Evolutionary conservation across 768 basidiomycete species (phyloP).

Genomic region (Tylopilus sp.): DNA sequence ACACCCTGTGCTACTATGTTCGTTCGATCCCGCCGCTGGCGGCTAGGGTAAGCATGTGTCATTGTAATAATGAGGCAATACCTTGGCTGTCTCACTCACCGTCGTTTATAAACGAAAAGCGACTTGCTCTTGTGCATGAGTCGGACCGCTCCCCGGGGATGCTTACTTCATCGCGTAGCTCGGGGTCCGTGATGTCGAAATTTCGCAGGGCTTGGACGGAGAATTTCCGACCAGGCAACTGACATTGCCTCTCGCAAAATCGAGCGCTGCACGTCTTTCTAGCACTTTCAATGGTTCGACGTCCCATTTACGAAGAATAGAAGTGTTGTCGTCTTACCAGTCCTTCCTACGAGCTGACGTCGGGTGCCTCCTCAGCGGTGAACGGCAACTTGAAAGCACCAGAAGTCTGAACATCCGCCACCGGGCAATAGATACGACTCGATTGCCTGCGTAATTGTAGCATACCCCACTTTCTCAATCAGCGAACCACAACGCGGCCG

Average conservation of each 20-base stretch:
- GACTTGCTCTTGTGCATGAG: not conserved
- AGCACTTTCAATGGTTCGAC: conserved; percentile 10
- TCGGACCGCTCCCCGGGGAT: not conserved
- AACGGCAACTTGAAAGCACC: not conserved
- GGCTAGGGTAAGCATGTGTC: not conserved
- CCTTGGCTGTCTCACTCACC: not conserved
- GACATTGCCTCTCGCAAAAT: conserved; percentile 16
- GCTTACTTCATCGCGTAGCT: conserved; percentile 10
- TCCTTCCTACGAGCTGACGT: conserved; percentile 5
- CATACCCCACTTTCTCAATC: not conserved
- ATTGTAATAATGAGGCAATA: not conserved
- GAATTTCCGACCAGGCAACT: conserved; percentile 9
- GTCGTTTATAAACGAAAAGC: not conserved
- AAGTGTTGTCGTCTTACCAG: conserved; percentile 10
- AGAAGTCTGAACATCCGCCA: conserved; percentile 19
- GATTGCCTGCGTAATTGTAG: conserved; percentile 1
- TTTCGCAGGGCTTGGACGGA: not conserved
- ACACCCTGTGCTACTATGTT: no score
- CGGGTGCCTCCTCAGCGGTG: not conserved
- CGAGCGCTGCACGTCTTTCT: conserved; percentile 15
- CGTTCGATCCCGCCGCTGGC: conserved; percentile 4
- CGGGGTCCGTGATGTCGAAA: not conserved
- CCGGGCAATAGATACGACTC: conserved; percentile 5
- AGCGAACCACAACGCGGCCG: not conserved
- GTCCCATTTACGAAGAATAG: conserved; percentile 19